phyloP scores from a whole-genome alignment of 805 yeast species.

The Zygosaccharomyces rouxii region DNA sequence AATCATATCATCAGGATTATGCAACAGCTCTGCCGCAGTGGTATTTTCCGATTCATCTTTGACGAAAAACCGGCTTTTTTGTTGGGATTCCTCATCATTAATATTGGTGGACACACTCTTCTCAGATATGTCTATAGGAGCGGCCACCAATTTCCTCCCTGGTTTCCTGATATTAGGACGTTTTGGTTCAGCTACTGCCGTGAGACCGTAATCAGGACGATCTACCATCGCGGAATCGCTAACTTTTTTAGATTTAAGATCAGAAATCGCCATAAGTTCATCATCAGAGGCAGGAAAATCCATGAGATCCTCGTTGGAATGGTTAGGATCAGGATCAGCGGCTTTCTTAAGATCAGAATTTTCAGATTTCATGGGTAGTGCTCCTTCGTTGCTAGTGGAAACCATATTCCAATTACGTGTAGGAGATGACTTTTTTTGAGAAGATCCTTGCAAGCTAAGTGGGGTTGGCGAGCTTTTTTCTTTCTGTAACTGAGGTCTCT shows the following conservation, averaged over 20 bases:
- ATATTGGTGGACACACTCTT: neutral
- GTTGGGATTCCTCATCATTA: constrained; percentile 1
- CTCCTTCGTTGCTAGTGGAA: neutral
- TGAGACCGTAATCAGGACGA: neutral
- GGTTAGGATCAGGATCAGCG: neutral
- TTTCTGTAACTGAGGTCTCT: neutral
- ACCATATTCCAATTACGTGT: neutral
- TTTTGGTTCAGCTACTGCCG: neutral
- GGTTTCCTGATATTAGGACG: neutral
- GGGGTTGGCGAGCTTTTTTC: constrained; percentile 3
- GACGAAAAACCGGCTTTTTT: constrained; percentile 2
- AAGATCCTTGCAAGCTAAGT: neutral
- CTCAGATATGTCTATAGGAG: constrained; percentile 17
- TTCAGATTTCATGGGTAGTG: neutral
- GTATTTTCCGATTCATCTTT: constrained; percentile 18
- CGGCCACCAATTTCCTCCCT: constrained; percentile 16
- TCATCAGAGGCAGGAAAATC: neutral
- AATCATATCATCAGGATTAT: constrained; percentile 27
- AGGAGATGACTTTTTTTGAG: neutral
- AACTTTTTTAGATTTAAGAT: neutral
- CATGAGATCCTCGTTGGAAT: neutral
- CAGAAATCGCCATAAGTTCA: neutral
- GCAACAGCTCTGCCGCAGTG: constrained; percentile 35
- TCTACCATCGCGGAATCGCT: neutral
- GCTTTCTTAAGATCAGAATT: neutral